Conservation (phyloP, 345 rosid genomes). For the Rubroshorea leprosula region DNA sequence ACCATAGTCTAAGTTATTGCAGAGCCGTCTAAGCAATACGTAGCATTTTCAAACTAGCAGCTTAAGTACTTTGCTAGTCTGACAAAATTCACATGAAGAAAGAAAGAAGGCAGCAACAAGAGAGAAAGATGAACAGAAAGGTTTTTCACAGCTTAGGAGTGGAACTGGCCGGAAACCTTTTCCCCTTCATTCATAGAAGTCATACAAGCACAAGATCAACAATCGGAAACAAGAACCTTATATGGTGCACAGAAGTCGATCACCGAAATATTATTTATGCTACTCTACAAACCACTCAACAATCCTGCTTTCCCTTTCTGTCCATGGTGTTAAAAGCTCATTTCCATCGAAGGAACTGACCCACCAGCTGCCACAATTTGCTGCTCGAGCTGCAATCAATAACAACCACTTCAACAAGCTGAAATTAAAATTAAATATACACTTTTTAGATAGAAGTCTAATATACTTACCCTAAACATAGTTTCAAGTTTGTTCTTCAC, state of each 20-base stretch:
- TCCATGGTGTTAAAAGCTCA: conserved; percentile 32
- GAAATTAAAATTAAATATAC: not conserved
- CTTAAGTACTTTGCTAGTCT: not conserved
- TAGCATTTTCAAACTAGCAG: too few species aligned
- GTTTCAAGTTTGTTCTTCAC: conserved; percentile 77
- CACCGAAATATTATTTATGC: conserved; percentile 8
- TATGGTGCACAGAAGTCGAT: conserved; percentile 6
- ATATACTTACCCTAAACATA: conserved; percentile 53
- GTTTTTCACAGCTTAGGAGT: conserved; percentile 9
- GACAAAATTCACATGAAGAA: not conserved
- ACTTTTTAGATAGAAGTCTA: not conserved
- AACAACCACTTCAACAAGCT: not conserved
- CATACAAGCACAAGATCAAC: conserved; percentile 24
- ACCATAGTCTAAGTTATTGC: too few species aligned
- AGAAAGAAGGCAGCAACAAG: not conserved
- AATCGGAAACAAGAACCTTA: conserved; percentile 16
- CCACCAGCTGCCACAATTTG: conserved; percentile 90
- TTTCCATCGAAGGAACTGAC: conserved; percentile 48
- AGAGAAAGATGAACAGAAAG: not conserved
- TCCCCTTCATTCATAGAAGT: conserved; percentile 7
- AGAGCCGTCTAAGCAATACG: too few species aligned
- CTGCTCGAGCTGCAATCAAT: conserved; percentile 69
- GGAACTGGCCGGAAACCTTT: conserved; percentile 10
- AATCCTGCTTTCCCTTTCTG: conserved; percentile 1
- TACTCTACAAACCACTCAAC: conserved; percentile 18